Percentiles rank a stretch among this genome's conserved stretches.
These are phyloP conservation scores for Ophioceras dolichostomum DNA, from an alignment of 2,329 filamentous ascomycete species.

Conservation along the genomic window DNA sequence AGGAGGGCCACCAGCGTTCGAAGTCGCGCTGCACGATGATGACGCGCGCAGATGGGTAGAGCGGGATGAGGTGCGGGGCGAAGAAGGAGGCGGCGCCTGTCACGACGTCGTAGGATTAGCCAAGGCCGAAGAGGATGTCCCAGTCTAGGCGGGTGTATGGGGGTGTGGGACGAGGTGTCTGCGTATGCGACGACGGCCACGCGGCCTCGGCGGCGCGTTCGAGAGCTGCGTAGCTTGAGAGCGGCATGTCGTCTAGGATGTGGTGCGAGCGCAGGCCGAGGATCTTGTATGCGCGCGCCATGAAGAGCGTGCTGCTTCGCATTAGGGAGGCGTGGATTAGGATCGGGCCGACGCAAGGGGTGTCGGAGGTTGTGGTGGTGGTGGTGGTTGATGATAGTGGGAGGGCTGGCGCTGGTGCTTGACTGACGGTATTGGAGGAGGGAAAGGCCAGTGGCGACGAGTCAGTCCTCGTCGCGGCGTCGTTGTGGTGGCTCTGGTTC, in stretches of 20 bases:
- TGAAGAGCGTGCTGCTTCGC: background rate
- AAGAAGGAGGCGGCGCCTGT: conserved; percentile 12
- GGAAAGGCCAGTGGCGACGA: too few relatives aligned
- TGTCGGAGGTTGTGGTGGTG: too few relatives aligned
- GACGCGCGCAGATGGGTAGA: conserved; percentile 36
- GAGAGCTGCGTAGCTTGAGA: background rate
- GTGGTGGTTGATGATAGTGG: too few relatives aligned
- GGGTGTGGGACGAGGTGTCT: too few relatives aligned
- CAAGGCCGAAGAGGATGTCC: background rate
- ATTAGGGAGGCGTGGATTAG: background rate
- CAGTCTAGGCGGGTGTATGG: background rate
- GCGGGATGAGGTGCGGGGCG: conserved; percentile 27
- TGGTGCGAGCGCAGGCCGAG: background rate
- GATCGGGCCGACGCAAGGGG: too few relatives aligned
- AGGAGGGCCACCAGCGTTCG: conserved; percentile 25
- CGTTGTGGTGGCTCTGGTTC: too few relatives aligned
- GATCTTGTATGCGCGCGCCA: background rate
- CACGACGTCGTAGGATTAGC: background rate
- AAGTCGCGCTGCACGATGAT: conserved; percentile 27
- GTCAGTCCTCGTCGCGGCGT: too few relatives aligned
- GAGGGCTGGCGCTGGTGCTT: too few relatives aligned
- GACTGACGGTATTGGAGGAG: too few relatives aligned
- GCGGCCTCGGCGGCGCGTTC: background rate
- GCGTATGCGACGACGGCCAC: too few relatives aligned
- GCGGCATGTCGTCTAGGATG: background rate